Evolutionary conservation across 495 filamentous ascomycete genomes (phyloP).

Genomic region (Clavariopsis aquatica): DNA sequence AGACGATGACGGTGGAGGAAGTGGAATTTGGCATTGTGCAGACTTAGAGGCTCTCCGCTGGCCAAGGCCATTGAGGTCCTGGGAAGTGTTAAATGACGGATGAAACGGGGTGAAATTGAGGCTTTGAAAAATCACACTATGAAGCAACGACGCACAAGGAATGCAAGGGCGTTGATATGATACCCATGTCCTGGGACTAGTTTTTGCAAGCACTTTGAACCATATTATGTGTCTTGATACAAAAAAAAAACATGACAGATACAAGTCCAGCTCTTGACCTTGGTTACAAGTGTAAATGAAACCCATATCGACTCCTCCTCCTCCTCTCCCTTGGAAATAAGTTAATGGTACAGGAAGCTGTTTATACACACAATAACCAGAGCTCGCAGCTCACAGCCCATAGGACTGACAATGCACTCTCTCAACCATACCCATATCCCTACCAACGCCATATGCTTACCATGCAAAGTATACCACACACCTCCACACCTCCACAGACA

Average conservation of each 20-base stretch:
- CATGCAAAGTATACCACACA: not conserved
- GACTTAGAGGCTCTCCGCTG: not conserved
- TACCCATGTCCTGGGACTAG: slow-evolving; percentile 1
- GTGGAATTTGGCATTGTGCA: slow-evolving; percentile 59
- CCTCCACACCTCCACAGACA: not conserved
- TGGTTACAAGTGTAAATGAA: not conserved
- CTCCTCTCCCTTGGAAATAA: not conserved
- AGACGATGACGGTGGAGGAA: slow-evolving; percentile 75
- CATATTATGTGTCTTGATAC: not conserved
- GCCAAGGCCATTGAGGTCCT: not conserved
- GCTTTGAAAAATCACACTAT: too few species aligned
- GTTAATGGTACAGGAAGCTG: not conserved
- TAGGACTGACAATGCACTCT: not conserved
- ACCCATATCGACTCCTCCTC: not conserved
- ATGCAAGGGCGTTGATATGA: slow-evolving; percentile 1
- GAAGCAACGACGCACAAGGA: not conserved
- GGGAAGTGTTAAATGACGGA: not conserved
- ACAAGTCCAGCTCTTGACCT: not conserved
- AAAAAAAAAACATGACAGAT: not conserved
- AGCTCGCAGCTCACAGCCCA: not conserved
- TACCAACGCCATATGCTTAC: not conserved
- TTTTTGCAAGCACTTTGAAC: not conserved
- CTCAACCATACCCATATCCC: not conserved
- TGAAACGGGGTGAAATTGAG: not conserved
- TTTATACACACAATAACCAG: not conserved